Conservation (phyloP, 352 stramenopile genomes). For the Globisporangium nodosum region DNA sequence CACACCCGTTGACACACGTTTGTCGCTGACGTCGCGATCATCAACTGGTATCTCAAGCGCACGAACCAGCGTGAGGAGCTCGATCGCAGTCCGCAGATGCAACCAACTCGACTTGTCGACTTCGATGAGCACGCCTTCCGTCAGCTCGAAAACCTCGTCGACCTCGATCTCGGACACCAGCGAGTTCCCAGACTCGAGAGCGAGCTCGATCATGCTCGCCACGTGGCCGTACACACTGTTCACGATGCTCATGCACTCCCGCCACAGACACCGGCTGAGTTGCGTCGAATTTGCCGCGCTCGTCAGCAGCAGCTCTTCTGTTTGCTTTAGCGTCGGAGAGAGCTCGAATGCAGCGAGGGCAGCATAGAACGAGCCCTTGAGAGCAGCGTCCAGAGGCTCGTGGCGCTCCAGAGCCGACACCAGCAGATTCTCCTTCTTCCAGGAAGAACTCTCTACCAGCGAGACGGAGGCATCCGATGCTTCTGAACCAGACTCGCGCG, state of each 20-base stretch:
- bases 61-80: conserved; percentile 17
- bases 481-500: conserved; percentile 17
- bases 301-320: conserved; percentile 14
- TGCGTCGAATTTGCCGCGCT: conserved; percentile 19
- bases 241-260: conserved; percentile 8
- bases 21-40: neutral
- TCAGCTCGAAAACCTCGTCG: conserved; percentile 23
- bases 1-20: conserved; percentile 15
- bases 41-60: neutral
- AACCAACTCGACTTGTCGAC: conserved; percentile 26
- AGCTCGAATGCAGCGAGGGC: conserved; percentile 29
- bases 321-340: conserved; percentile 3
- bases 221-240: conserved; percentile 14
- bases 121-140: conserved; percentile 20
- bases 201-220: conserved; percentile 6
- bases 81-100: conserved; percentile 8
- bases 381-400: conserved; percentile 14
- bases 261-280: conserved; percentile 9
- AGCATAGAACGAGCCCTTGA: conserved; percentile 23
- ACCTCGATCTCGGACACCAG: conserved; percentile 44
- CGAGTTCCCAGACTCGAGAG: conserved; percentile 22
- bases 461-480: conserved; percentile 15
- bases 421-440: conserved; percentile 14
- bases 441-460: conserved; percentile 12
- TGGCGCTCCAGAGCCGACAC: conserved; percentile 10